These are phyloP conservation scores for Boletus sensibilis DNA, from an alignment of 768 basidiomycete genomes.

Conservation along the genomic window DNA sequence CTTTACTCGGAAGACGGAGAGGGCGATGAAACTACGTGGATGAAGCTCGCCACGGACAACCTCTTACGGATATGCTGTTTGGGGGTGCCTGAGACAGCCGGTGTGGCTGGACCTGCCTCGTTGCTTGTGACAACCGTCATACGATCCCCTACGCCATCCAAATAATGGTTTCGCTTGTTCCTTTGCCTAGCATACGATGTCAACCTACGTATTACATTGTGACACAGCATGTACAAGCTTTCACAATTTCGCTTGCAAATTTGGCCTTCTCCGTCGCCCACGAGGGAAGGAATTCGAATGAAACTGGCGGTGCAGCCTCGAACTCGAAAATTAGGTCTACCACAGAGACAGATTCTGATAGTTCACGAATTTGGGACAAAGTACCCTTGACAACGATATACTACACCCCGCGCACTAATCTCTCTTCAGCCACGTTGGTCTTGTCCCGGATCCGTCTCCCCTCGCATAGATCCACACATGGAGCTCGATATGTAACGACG, in stretches of 20 bases:
- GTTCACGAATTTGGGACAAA: no score
- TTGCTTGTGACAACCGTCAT: neutral
- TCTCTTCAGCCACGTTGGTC: no score
- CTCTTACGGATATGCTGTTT: neutral
- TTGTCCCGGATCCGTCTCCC: no score
- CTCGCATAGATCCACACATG: no score
- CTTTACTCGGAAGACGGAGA: neutral
- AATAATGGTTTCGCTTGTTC: neutral
- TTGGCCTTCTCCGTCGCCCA: neutral
- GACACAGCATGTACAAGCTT: neutral
- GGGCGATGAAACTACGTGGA: neutral
- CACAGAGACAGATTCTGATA: no score
- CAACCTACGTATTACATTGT: neutral
- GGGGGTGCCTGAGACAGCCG: neutral
- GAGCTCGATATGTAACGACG: no score
- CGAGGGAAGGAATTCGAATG: no score
- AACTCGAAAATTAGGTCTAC: no score
- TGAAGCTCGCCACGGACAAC: conserved; percentile 7
- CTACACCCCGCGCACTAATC: no score
- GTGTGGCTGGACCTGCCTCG: neutral
- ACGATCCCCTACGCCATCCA: neutral
- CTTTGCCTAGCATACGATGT: neutral
- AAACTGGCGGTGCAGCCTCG: no score
- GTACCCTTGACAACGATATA: no score
- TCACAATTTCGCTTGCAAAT: neutral